Percentiles rank a stretch among this genome's conserved stretches.
phyloP scores from a whole-genome alignment of 2,329 filamentous ascomycete genomes.

The Calonectria pseudoreteaudii region DNA sequence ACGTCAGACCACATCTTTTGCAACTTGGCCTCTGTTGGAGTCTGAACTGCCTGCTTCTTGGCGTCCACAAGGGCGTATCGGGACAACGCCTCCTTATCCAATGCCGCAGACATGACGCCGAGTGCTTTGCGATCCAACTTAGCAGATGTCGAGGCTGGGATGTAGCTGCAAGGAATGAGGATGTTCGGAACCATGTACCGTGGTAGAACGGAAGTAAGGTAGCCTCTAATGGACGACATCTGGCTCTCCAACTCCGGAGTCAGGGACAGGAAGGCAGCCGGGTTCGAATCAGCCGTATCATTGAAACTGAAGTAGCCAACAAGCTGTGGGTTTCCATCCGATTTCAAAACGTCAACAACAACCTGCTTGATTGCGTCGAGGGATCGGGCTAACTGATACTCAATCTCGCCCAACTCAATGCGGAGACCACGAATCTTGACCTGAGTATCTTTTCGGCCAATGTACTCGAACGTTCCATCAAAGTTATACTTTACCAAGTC shows the following conservation, averaged over 20 bases:
- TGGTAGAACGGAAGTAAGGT: slow-evolving; percentile 12
- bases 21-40: slow-evolving; percentile 35
- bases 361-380: neutral
- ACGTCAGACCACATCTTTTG: slow-evolving; percentile 52
- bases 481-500: slow-evolving; percentile 6
- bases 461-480: slow-evolving; percentile 2
- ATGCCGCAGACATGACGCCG: neutral
- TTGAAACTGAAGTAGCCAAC: slow-evolving; percentile 10
- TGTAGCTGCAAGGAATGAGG: slow-evolving; percentile 18
- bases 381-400: neutral
- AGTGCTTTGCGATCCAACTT: slow-evolving; percentile 27
- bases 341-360: slow-evolving; percentile 10
- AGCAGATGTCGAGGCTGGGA: slow-evolving; percentile 30
- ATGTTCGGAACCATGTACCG: slow-evolving; percentile 33
- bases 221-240: neutral
- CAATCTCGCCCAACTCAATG: slow-evolving; percentile 37
- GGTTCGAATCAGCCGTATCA: neutral
- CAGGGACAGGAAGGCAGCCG: neutral
- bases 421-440: slow-evolving; percentile 48
- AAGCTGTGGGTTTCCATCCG: neutral
- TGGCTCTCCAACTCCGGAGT: neutral
- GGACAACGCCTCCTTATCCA: neutral
- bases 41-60: slow-evolving; percentile 3
- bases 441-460: slow-evolving; percentile 41
- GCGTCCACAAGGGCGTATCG: neutral